Evolutionary conservation across 345 rosid genomes (phyloP).

Genomic region (Acer saccharum): DNA sequence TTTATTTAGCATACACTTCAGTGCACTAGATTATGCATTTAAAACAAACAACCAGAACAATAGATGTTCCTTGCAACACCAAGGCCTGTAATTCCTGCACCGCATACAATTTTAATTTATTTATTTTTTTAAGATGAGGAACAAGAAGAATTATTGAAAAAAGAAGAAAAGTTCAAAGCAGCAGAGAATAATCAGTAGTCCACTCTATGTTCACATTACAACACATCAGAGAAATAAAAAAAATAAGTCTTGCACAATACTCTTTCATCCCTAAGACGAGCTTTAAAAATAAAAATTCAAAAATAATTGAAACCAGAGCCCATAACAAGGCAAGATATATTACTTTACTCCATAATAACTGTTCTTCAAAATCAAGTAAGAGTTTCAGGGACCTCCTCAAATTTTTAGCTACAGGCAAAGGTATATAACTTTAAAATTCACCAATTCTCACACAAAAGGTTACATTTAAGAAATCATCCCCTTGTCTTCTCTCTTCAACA

Average conservation of each 20-base stretch:
- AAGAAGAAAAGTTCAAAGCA: not conserved
- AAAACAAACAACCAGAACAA: not conserved
- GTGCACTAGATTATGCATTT: not conserved
- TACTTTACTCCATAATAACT: not conserved
- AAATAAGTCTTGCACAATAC: not conserved
- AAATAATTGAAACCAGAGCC: not conserved
- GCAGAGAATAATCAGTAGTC: not conserved
- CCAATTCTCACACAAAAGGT: not conserved
- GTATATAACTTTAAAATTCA: not conserved
- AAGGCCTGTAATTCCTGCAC: too few relatives aligned
- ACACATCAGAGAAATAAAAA: not conserved
- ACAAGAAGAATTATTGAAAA: not conserved
- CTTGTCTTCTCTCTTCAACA: not conserved
- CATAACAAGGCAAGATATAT: not conserved
- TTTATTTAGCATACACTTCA: not conserved
- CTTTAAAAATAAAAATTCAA: not conserved
- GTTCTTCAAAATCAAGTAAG: not conserved
- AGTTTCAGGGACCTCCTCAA: not conserved
- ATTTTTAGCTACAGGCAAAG: not conserved
- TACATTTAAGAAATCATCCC: not conserved
- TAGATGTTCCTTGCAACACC: not conserved
- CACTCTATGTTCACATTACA: not conserved
- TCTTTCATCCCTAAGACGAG: not conserved
- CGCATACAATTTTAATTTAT: too few relatives aligned
- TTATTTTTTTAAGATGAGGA: too few relatives aligned